phyloP scores from a whole-genome alignment of 805 yeast species.

The Metschnikowia henanensis region DNA sequence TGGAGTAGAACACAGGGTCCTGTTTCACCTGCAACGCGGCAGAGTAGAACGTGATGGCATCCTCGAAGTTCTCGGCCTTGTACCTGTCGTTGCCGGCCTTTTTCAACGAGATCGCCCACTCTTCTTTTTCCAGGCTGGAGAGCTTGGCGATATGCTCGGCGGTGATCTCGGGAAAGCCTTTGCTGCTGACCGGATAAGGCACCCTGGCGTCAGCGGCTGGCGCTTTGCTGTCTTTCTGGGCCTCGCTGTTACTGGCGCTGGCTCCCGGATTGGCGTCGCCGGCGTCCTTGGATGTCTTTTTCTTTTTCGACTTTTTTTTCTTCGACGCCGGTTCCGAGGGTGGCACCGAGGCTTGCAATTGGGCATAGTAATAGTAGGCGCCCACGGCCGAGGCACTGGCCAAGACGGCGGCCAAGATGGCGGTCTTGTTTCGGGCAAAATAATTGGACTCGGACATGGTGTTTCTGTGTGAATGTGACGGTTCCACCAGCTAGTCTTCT shows the following conservation, averaged over 20 bases:
- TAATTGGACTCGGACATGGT: slow-evolving; percentile 28
- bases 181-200: slow-evolving; percentile 52
- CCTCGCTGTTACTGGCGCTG: slow-evolving; percentile 3
- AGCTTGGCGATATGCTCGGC: slow-evolving; percentile 46
- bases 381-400: slow-evolving; percentile 66
- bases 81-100: slow-evolving; percentile 85
- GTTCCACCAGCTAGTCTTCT: not conserved
- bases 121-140: slow-evolving; percentile 52
- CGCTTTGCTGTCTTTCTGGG: slow-evolving; percentile 1
- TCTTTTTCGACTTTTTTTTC: slow-evolving; percentile 45
- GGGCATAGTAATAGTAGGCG: slow-evolving; percentile 51
- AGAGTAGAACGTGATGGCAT: slow-evolving; percentile 79
- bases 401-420: slow-evolving; percentile 60
- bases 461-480: not conserved
- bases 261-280: slow-evolving; percentile 13
- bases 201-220: slow-evolving; percentile 19
- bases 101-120: slow-evolving; percentile 74
- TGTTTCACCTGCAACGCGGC: slow-evolving; percentile 72
- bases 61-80: slow-evolving; percentile 63
- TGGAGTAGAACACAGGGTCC: slow-evolving; percentile 91
- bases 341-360: slow-evolving; percentile 22
- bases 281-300: slow-evolving; percentile 40
- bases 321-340: slow-evolving; percentile 19
- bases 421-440: slow-evolving; percentile 57
- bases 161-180: slow-evolving; percentile 59